phyloP scores from a whole-genome alignment of 768 basidiomycete genomes.

The Lactarius tabidus region DNA sequence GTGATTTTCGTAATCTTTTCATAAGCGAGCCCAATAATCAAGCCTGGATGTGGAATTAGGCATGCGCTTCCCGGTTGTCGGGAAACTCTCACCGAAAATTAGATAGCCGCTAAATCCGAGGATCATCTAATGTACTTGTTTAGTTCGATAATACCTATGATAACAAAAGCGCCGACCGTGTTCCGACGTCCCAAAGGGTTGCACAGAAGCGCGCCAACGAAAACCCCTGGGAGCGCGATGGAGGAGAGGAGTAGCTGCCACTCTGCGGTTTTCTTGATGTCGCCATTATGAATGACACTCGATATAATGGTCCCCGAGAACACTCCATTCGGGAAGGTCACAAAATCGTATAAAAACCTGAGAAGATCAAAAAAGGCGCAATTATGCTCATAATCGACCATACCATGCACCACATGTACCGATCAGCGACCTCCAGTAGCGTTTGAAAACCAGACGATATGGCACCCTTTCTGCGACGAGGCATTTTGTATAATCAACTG shows the following conservation, averaged over 20 bases:
- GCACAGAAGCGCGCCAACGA: constrained; percentile 39
- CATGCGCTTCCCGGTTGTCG: constrained; percentile 5
- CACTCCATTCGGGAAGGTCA: constrained; percentile 70
- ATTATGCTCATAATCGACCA: constrained; percentile 14
- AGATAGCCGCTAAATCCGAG: constrained; percentile 66
- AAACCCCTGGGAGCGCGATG: constrained; percentile 57
- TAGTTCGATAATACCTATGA: neutral
- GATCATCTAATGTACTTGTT: constrained; percentile 47
- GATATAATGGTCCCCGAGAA: constrained; percentile 67
- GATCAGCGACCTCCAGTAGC: constrained; percentile 65
- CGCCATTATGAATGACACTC: constrained; percentile 52
- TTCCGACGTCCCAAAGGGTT: constrained; percentile 55
- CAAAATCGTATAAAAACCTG: constrained; percentile 68
- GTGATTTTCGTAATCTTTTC: constrained; percentile 58
- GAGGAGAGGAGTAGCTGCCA: constrained; percentile 63
- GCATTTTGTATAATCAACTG: neutral
- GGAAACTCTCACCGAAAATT: constrained; percentile 45
- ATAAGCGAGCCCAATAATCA: constrained; percentile 57
- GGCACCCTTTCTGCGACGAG: constrained; percentile 47
- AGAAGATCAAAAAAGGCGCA: neutral
- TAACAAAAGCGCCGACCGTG: constrained; percentile 39
- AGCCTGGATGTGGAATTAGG: constrained; percentile 33
- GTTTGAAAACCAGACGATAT: constrained; percentile 53
- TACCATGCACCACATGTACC: constrained; percentile 75
- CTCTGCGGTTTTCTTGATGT: constrained; percentile 59